Base-by-base conservation (phyloP, 2,329 filamentous ascomycete species). In the Drechslerella coelobrocha region DNA sequence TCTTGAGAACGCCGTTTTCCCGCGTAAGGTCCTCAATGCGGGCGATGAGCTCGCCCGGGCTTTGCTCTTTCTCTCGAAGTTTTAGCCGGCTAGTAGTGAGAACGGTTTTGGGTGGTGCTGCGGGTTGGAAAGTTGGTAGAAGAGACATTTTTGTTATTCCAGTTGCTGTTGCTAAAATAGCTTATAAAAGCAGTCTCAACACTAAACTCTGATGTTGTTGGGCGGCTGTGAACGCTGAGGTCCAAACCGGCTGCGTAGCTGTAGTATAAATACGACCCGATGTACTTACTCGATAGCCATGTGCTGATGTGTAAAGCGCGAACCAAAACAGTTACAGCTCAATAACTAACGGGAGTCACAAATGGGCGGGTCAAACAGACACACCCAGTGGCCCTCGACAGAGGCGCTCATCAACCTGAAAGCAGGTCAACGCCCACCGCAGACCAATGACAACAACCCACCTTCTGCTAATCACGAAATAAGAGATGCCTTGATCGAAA, bases 81-180 rank as follows among this genome's bases (percentile, higher is more conserved):
- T 21, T 50, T 14, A 26, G 19, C 24, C 21, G 17, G 2, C 24
- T 17, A 3, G 45, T 24, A 8, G 45, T 26, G 3, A 24, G 9
- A 6, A 50, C 7, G 21, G 45, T 50, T 50, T 50, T 50, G 21
- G 45, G 45, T 24, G 45, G 45, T 12, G 21, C n/a, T 34, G 29
- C 6, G 12, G 29, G 29, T 12, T 34, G 29, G 6, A 34, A 34
- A 7, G 14, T 24, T 50, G 14, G 21, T 2, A 12, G 14, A 26
- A 50, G 45, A 3, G 45, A 24, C 45, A 50, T 50, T 50, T 50
- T 50, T 23, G 45, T 14, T 26, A 9, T 21, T 6, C 6, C 2
- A 50, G 12, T 50, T 50, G 45, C n/a, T 6, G 12, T 34, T 12
- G n/a, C n/a, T n/a, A n/a, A n/a, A n/a, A n/a, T n/a, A n/a, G n/a